Evolutionary conservation across 2,329 filamentous ascomycete species (phyloP).

Genomic region (Diaporthe nobilis): DNA sequence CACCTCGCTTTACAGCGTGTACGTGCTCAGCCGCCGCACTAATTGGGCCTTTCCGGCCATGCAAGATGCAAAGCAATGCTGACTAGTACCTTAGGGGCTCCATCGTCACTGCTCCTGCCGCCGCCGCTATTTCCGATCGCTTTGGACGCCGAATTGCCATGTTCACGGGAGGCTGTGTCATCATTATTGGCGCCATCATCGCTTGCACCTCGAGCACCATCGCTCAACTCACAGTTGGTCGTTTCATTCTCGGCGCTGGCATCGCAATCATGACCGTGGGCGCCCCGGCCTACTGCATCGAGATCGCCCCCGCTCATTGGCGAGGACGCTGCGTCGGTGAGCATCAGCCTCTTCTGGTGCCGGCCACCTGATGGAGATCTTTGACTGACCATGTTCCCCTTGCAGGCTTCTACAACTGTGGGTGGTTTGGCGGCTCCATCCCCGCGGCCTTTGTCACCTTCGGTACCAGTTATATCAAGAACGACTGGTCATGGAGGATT

Average conservation of each 20-base stretch:
- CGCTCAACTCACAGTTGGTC: slow-evolving; percentile 60
- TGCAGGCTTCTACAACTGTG: slow-evolving; percentile 64
- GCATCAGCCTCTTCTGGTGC: slow-evolving; percentile 31
- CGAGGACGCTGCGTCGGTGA: slow-evolving; percentile 61
- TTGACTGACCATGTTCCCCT: not conserved
- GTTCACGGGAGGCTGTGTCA: slow-evolving; percentile 59
- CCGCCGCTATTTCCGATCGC: slow-evolving; percentile 60
- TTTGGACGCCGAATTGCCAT: slow-evolving; percentile 61
- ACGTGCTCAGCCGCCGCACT: slow-evolving; percentile 42
- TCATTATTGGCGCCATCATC: slow-evolving; percentile 61
- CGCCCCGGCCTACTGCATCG: slow-evolving; percentile 63
- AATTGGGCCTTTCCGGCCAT: not conserved
- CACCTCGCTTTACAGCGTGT: slow-evolving; percentile 65
- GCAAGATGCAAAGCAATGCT: not conserved
- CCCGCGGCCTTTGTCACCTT: slow-evolving; percentile 65
- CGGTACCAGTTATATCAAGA: slow-evolving; percentile 60
- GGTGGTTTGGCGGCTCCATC: slow-evolving; percentile 66
- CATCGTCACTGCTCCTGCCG: slow-evolving; percentile 57
- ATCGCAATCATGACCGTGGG: slow-evolving; percentile 64
- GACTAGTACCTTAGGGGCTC: slow-evolving; percentile 53
- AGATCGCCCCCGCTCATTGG: slow-evolving; percentile 65
- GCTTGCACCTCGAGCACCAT: slow-evolving; percentile 54
- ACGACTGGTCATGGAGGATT: slow-evolving; percentile 64
- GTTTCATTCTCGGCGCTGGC: slow-evolving; percentile 62
- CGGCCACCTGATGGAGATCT: not conserved